These are phyloP conservation scores for Oehlia diaphana DNA, from an alignment of 192 early-diverging fungal genomes.

Conservation along the genomic window DNA sequence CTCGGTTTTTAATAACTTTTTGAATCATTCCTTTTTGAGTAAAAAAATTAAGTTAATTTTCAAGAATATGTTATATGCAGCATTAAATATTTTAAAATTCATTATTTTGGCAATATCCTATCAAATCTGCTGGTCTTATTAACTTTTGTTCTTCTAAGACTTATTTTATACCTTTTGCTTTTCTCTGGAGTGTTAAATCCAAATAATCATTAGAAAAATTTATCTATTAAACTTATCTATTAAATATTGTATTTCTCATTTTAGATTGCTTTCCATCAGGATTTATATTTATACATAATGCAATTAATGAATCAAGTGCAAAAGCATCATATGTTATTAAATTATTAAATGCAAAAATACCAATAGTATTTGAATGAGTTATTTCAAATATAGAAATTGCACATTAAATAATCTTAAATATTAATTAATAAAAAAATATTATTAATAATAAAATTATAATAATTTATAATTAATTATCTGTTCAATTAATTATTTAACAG, in stretches of 20 bases:
- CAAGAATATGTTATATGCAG: slow-evolving; percentile 7
- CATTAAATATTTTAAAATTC: slow-evolving; percentile 4
- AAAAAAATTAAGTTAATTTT: no score
- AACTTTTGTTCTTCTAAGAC: no score
- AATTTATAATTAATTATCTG: no score
- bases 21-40: slow-evolving; percentile 6
- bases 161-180: no score
- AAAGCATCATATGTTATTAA: background rate
- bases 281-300: slow-evolving; percentile 26
- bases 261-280: slow-evolving; percentile 19
- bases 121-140: background rate
- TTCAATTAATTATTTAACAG: no score
- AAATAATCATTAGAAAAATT: no score
- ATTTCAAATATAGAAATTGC: no score
- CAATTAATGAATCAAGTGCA: slow-evolving; percentile 20
- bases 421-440: no score
- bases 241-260: slow-evolving; percentile 13
- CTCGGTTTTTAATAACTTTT: background rate
- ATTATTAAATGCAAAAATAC: slow-evolving; percentile 35
- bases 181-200: no score
- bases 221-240: background rate
- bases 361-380: background rate
- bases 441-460: no score
- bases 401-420: no score
- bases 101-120: background rate